Evolutionary conservation across 768 basidiomycete species (phyloP), one percentile per base, ranked within the genome.

Genomic region (Amylocystis lapponica): DNA sequence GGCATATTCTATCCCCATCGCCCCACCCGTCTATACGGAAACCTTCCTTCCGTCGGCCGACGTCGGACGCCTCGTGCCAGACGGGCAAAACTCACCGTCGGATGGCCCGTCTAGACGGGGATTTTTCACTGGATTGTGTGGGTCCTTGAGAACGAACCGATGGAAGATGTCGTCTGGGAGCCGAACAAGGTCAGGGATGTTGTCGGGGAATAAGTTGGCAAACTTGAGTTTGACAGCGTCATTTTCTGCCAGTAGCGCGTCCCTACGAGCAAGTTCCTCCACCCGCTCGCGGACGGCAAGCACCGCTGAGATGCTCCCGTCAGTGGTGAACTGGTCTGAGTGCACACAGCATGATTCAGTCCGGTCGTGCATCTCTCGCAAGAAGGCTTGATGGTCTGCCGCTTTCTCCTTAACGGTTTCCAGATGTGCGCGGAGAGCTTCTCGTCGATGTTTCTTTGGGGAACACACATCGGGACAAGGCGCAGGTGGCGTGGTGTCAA

Each of bases 151-250:
- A 0, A 20, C 27, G 10, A 60, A 44, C 7, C 27, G 45, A 25
- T 54, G 52, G 1, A 46, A 47, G 2, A 60, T 44, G 17, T 55
- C 40, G 0, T 41, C 34, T 0, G 55, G 58, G 9, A 61, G 27
- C 1, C 46, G 1, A 4, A 54, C n/a, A 5, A 51, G 19, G 4
- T 51, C 51, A 5, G 58, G 55, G 9, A 61, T 56, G 56, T 48
- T 0, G 66, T 65, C 33, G 60, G 66, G 2, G 60, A 43, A 34
- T 72, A 74, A 0, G 46, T 46, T 0, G 60, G 42, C 0, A 39
- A 48, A 3, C 53, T 37, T 1, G 0, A 47, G 43, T n/a, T 59
- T 47, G 22, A 45, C 42, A 0, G 46, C 27, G 22, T 60, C 48
- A n/a, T 55, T 56, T 2, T 55, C 29, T 0, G n/a, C 19, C 10